Evolutionary conservation across 805 yeast species (phyloP).

Genomic region (Metschnikowia vanudenii): DNA sequence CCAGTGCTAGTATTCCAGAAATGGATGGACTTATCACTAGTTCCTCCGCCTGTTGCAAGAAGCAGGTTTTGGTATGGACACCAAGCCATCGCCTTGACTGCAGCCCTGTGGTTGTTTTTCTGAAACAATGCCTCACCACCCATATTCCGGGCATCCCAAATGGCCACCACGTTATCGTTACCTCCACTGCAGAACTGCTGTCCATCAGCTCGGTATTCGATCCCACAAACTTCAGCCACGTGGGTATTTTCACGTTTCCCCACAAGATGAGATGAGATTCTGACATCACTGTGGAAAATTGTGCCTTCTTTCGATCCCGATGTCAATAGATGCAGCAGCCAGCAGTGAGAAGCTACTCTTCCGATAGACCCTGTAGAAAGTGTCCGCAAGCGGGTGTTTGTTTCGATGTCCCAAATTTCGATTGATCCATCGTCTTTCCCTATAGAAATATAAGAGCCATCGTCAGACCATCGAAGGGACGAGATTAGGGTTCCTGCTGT

Average conservation of each 20-base stretch:
- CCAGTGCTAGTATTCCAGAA: conserved; percentile 95
- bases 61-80: conserved; percentile 81
- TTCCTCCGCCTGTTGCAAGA: conserved; percentile 97
- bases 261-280: conserved; percentile 75
- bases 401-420: conserved; percentile 92
- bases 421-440: conserved; percentile 81
- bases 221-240: conserved; percentile 88
- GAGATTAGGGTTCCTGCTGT: conserved; percentile 51
- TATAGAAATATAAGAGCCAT: conserved; percentile 79
- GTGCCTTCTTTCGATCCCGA: conserved; percentile 88
- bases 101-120: conserved; percentile 83
- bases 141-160: conserved; percentile 70
- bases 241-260: conserved; percentile 54
- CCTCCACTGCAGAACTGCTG: conserved; percentile 88
- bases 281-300: conserved; percentile 84
- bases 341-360: conserved; percentile 77
- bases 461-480: conserved; percentile 87
- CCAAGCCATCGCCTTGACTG: conserved; percentile 94
- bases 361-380: conserved; percentile 63
- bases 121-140: conserved; percentile 58
- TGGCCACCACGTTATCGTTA: conserved; percentile 86
- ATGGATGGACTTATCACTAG: conserved; percentile 82
- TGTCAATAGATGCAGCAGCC: conserved; percentile 80
- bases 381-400: conserved; percentile 69
- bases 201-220: conserved; percentile 83